These are phyloP conservation scores for Entomortierella chlamydospora DNA, from an alignment of 192 early-diverging fungal genomes.

Conservation along the genomic window DNA sequence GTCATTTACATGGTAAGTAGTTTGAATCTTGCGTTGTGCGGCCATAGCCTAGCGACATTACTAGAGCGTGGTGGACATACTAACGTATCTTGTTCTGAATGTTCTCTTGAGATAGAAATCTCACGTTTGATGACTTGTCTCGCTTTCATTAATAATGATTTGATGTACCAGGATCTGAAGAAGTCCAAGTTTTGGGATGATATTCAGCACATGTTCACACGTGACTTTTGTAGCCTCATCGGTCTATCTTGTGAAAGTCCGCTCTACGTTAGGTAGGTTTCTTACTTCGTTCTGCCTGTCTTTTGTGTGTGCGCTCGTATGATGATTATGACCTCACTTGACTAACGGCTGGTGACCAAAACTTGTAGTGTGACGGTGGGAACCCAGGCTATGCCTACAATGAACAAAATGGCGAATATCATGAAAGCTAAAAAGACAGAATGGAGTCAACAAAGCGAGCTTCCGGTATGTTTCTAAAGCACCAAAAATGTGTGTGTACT, in stretches of 20 bases:
- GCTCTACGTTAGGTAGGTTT: constrained; percentile 73
- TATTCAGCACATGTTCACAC: constrained; percentile 74
- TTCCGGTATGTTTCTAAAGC: constrained; percentile 69
- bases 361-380: constrained; percentile 75
- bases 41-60: neutral
- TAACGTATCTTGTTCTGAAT: neutral
- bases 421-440: constrained; percentile 89
- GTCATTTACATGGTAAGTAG: constrained; percentile 72
- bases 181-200: constrained; percentile 59
- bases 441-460: constrained; percentile 92
- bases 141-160: constrained; percentile 38
- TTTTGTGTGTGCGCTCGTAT: too few species aligned
- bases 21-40: neutral
- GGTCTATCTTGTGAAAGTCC: constrained; percentile 78
- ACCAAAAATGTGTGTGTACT: neutral
- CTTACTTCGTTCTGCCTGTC: neutral
- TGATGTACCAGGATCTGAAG: constrained; percentile 61
- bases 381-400: constrained; percentile 88
- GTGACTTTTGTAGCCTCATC: constrained; percentile 83
- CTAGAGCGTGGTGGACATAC: neutral
- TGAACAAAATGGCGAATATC: constrained; percentile 90
- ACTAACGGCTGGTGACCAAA: too few species aligned
- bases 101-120: constrained; percentile 54
- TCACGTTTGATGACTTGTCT: constrained; percentile 59
- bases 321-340: too few species aligned